Evolutionary conservation across 768 basidiomycete genomes (phyloP), one percentile per base, ranked within the genome.

Genomic region (Boletus subparvulus): DNA sequence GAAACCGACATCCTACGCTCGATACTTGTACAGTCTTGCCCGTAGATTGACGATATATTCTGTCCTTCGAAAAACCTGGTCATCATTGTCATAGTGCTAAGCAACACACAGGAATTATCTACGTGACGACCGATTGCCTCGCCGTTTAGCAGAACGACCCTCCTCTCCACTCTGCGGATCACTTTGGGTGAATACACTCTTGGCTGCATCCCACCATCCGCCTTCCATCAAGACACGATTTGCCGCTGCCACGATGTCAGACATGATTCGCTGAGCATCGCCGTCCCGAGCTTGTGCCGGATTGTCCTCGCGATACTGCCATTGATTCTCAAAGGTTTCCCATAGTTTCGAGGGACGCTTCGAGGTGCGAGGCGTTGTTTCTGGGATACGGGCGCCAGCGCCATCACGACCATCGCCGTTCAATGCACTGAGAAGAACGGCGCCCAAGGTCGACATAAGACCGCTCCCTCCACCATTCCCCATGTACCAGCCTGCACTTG

Each of bases 301-400:
- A 50, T 56, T 54, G 37, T 21, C 42, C 32, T 71, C 68, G 26
- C 59, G 64, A 65, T 83, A 77, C 66, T 83, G 82, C 87, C 86
- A 85, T 43, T 83, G 77, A 46, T 73, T 72, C 46, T 83, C 78
- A 64, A 86, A 91, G 14, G 85, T 77, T 42, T 89, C 85, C 87
- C 86, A 89, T 47, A 83, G 68, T 58, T 81, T 83, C 5, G 84
- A 73, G 17, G 68, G 70, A 37, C 13, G 54, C 26, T 54, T 41
- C 62, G 60, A 55, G 19, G 63, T 49, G 62, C 61, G 60, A 26
- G 64, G 33, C 14, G 55, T 44, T 33, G 60, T 37, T 52, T 47
- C 44, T 37, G 69, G 47, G 17, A 61, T 66, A 42, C 68, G 62
- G 36, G 66, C 54, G 42, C 63, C 66, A 42, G 72, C 64, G 41